Evolutionary conservation across 2,329 filamentous ascomycete genomes (phyloP), one percentile per base, ranked within the genome.

Genomic region (Claviceps spartinae): DNA sequence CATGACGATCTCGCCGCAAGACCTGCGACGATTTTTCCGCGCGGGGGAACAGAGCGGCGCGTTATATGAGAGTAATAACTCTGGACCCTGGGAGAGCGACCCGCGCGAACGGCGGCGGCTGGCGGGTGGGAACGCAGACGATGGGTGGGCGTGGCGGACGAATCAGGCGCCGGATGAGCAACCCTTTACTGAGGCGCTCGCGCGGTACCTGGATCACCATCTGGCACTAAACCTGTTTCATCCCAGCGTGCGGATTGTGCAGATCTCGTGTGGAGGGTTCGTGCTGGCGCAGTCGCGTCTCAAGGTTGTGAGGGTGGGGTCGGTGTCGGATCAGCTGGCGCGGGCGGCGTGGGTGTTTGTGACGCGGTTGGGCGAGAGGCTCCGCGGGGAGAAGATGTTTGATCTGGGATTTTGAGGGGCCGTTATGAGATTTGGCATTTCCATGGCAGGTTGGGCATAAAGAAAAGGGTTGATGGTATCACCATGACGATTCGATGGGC

Each of bases 211-310:
- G 6, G 63, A 72, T 51, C 65, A 71, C n/a, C 76, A 81, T 54
- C 65, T 80, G 5, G 76, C 73, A 0, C 62, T 82, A 14, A 69
- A 81, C 57, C 57, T 81, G 56, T 76, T 77, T 52, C 76, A 81
- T 56, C 74, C 77, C 0, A 68, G 71, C n/a, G 76, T 80, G 3
- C 65, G 70, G 1, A 63, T 81, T 24, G 66, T 66, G 13, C 76
- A 77, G 55, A 69, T 81, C 30, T 76, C 75, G 0, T 81, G 77
- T 54, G 73, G 72, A 0, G 77, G 76, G 0, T 82, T 81, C 52
- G 72, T 75, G 40, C 63, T 81, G 11, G 73, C 74, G 0, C 76
- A 78, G 54, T 72, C 65, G 11, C 67, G 75, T 30, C 49, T 81
- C 20, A 81, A 81, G 61, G 61, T 79, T 14, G 51, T 69, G 16